Evolutionary conservation across 768 basidiomycete genomes (phyloP).

Genomic region (Fomitopsis serialis): DNA sequence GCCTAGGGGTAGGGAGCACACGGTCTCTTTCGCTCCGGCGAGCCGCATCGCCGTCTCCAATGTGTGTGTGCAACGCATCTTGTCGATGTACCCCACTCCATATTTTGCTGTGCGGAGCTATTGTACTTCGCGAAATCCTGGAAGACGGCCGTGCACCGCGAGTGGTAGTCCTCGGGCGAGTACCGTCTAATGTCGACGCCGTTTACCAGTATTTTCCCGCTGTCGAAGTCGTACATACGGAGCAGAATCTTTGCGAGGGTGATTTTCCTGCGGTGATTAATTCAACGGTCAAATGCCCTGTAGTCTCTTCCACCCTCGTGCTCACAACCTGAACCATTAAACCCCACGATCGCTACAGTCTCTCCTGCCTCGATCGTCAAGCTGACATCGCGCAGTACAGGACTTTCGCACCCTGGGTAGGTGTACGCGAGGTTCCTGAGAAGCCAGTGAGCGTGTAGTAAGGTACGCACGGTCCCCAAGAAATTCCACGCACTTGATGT

Average conservation of each 20-base stretch:
- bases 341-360: constrained; percentile 80
- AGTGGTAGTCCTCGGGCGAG: constrained; percentile 66
- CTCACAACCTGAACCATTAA: constrained; percentile 70
- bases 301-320: background rate
- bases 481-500: constrained; percentile 47
- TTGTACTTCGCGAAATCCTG: constrained; percentile 83
- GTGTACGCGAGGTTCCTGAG: constrained; percentile 63
- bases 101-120: constrained; percentile 74
- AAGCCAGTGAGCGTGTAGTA: constrained; percentile 1
- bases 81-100: constrained; percentile 78
- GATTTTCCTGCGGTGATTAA: too few relatives aligned
- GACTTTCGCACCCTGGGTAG: constrained; percentile 69
- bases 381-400: constrained; percentile 64
- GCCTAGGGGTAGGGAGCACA: constrained; percentile 64
- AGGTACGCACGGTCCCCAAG: background rate
- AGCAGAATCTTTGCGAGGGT: constrained; percentile 80
- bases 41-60: constrained; percentile 63
- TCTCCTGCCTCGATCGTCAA: constrained; percentile 72
- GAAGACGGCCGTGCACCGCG: constrained; percentile 74
- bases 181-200: constrained; percentile 60
- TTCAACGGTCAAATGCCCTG: constrained; percentile 20
- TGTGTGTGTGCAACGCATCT: constrained; percentile 49
- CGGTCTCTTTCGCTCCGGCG: constrained; percentile 65
- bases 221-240: constrained; percentile 72
- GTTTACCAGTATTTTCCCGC: constrained; percentile 66